A percentile compares a stretch with the other conserved stretches of the same genome.
Conservation (phyloP, 2,329 filamentous ascomycete species). For the Ceratocystis ficicola region DNA sequence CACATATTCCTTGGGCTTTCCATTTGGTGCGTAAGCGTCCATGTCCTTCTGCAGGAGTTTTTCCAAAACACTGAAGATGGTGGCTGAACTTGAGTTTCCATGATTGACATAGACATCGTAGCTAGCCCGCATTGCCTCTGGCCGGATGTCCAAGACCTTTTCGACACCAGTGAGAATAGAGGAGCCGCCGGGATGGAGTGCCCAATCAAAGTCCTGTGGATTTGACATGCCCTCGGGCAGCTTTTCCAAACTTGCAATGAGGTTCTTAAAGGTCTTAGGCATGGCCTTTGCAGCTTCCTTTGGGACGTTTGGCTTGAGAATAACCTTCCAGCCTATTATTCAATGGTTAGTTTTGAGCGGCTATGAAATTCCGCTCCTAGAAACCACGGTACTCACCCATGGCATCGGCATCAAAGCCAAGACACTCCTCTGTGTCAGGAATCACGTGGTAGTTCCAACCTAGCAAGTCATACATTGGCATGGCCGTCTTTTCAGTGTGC, state of each 20-base stretch:
- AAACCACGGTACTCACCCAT: constrained; percentile 34
- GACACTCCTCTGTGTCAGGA: constrained; percentile 47
- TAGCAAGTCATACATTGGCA: constrained; percentile 46
- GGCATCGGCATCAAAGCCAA: constrained; percentile 55
- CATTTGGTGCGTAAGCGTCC: constrained; percentile 43
- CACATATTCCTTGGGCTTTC: constrained; percentile 43
- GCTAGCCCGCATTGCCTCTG: constrained; percentile 56
- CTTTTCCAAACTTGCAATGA: constrained; percentile 32
- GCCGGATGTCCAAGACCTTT: constrained; percentile 41
- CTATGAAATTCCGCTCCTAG: not conserved
- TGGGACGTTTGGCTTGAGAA: constrained; percentile 50
- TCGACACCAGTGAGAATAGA: constrained; percentile 55
- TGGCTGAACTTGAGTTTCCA: constrained; percentile 58
- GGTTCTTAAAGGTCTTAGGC: constrained; percentile 41
- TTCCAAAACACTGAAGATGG: constrained; percentile 56
- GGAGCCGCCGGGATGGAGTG: constrained; percentile 56
- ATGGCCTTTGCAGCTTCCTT: constrained; percentile 42
- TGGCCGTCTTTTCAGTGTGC: constrained; percentile 27
- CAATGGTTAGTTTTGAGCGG: too few species aligned
- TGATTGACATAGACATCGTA: constrained; percentile 56
- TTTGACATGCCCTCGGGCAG: constrained; percentile 36
- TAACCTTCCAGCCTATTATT: constrained; percentile 49
- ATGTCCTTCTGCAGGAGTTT: constrained; percentile 47
- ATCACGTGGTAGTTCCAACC: constrained; percentile 54
- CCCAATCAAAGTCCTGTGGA: constrained; percentile 57